Conservation (phyloP, 108 stramenopile species). For the Nitzschia inconspicua region DNA sequence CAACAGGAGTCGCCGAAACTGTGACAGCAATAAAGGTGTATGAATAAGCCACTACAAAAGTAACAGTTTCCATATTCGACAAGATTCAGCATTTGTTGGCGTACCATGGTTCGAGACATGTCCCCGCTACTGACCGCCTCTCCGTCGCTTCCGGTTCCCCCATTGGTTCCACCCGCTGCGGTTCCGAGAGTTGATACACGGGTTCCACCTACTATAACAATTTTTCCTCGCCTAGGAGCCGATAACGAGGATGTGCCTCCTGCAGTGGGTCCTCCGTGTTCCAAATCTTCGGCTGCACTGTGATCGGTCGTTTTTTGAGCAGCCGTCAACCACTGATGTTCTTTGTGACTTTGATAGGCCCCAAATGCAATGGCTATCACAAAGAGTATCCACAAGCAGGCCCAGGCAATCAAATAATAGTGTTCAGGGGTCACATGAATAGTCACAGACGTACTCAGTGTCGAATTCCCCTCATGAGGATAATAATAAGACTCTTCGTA, state of each 20-base stretch:
- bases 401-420: slow-evolving; percentile 32
- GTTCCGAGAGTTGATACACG: no score
- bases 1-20: slow-evolving; percentile 43
- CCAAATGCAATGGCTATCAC: slow-evolving; percentile 13
- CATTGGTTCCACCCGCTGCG: no score
- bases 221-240: no score
- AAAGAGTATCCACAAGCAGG: slow-evolving; percentile 31
- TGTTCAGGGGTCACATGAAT: slow-evolving; percentile 45
- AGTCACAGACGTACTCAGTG: slow-evolving; percentile 30
- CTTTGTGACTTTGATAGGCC: slow-evolving; percentile 20
- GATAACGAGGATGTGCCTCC: no score
- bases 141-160: background rate
- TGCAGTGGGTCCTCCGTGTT: no score
- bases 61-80: slow-evolving; percentile 2
- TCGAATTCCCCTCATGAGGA: slow-evolving; percentile 30
- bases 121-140: slow-evolving; percentile 17
- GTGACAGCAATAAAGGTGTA: background rate
- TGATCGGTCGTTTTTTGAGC: background rate
- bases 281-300: background rate
- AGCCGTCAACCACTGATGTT: slow-evolving; percentile 10
- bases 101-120: slow-evolving; percentile 18
- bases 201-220: no score
- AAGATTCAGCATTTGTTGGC: background rate
- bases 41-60: no score
- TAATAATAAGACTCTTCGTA: slow-evolving; percentile 9